Evolutionary conservation across 2,329 filamentous ascomycete species (phyloP).

Genomic region (Pleomassaria siparia): DNA sequence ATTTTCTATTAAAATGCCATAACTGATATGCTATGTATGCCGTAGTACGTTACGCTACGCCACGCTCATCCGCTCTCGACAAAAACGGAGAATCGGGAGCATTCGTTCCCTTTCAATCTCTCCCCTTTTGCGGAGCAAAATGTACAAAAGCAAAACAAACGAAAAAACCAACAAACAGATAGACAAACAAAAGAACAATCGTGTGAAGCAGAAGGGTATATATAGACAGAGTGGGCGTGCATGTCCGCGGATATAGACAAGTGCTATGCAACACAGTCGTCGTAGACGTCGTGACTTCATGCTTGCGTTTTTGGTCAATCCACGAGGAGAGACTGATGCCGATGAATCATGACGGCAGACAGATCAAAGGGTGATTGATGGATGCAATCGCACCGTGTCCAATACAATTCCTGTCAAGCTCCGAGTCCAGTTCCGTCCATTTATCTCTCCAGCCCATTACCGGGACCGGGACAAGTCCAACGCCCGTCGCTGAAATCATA

Average conservation of each 20-base stretch:
- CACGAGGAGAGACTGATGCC: background rate
- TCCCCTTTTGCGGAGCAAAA: too few relatives aligned
- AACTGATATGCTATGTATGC: too few relatives aligned
- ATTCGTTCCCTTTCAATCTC: too few relatives aligned
- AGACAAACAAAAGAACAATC: background rate
- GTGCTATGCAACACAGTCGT: background rate
- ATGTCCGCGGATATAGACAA: background rate
- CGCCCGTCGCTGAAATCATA: background rate
- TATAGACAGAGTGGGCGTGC: background rate
- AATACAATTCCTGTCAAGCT: too few relatives aligned
- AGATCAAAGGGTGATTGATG: background rate
- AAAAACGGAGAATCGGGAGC: too few relatives aligned
- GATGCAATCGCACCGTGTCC: too few relatives aligned
- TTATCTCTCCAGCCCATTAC: background rate
- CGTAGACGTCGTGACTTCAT: conserved; percentile 1
- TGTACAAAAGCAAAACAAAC: too few relatives aligned
- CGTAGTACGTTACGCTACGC: too few relatives aligned
- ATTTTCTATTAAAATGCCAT: too few relatives aligned
- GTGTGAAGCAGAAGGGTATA: background rate
- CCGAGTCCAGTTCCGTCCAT: too few relatives aligned
- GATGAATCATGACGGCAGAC: background rate
- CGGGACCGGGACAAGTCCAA: background rate
- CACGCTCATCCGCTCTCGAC: too few relatives aligned
- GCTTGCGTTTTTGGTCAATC: background rate
- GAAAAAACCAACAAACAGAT: background rate